Evolutionary conservation across 352 stramenopile species (phyloP).

Genomic region (Sclerospora graminicola): DNA sequence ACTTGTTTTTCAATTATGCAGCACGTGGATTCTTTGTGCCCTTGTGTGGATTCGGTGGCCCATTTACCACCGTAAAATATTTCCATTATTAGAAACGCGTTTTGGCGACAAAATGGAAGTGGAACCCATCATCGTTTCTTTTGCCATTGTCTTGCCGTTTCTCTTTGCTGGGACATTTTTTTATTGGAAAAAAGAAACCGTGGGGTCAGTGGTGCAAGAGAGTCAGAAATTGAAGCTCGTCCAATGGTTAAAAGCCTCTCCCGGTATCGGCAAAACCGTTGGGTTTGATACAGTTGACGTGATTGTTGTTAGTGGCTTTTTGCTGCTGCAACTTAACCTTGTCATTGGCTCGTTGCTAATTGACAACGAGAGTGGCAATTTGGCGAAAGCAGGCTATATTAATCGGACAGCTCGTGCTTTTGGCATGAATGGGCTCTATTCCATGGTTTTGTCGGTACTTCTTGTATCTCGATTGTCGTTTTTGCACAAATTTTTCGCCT

Average conservation of each 20-base stretch:
- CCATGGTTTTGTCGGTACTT: constrained; percentile 43
- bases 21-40: constrained; percentile 23
- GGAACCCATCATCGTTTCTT: constrained; percentile 31
- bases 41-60: constrained; percentile 45
- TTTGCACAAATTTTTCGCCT: constrained; percentile 37
- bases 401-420: constrained; percentile 39
- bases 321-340: constrained; percentile 48
- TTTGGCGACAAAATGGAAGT: constrained; percentile 33
- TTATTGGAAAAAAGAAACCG: constrained; percentile 23
- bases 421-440: constrained; percentile 61
- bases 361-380: constrained; percentile 51
- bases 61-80: constrained; percentile 25
- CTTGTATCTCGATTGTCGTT: constrained; percentile 59
- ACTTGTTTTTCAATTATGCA: constrained; percentile 8
- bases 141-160: constrained; percentile 31
- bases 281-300: constrained; percentile 41
- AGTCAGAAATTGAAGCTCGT: constrained; percentile 9
- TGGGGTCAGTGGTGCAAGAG: constrained; percentile 7
- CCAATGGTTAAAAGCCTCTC: constrained; percentile 20
- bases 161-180: constrained; percentile 25
- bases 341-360: constrained; percentile 56
- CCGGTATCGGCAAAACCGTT: constrained; percentile 8
- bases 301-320: constrained; percentile 29
- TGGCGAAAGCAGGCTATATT: constrained; percentile 45
- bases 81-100: constrained; percentile 14